Evolutionary conservation across 495 filamentous ascomycete genomes (phyloP), one percentile per base, ranked within the genome.

Genomic region (Podospora pseudocomata): DNA sequence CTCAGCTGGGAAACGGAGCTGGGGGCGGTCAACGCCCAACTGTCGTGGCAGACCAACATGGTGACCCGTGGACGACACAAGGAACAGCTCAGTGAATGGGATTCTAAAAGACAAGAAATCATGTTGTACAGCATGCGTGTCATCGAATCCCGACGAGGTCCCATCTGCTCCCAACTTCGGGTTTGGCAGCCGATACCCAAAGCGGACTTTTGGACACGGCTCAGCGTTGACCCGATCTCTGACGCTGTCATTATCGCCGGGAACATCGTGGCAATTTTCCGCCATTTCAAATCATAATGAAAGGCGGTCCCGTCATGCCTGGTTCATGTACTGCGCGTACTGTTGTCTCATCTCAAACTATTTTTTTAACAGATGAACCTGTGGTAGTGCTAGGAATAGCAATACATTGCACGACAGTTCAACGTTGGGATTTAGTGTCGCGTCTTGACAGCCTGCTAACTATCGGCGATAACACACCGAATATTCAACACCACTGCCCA

Each of bases 41-140:
- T 27, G 62, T 54, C 62, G 62, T 64, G 62, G 62, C 62, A 64
- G 44, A 39, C 32, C n/a, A 4, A 15, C 20, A 58, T 26, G 18
- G 18, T 58, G 23, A 58, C 23, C 55, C n/a, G 55, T 58, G 55
- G 55, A 58, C n/a, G n/a, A 13, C 11, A 15, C 55, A 9, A 49
- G 39, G 55, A 58, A 58, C 55, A 26, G 11, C 55, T 7, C 55
- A 26, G 23, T 26, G 18, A n/a, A 58, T 9, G 39, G 7, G 15
- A 49, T 49, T 49, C 13, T 49, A 13, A 13, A 13, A 13, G 15
- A 11, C 34, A 13, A 11, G 39, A 49, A 49, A 49, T 49, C 0
- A 49, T 49, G 39, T 49, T 11, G 39, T 13, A 49, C 39, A 49
- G 7, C 39, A 49, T 49, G 39, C 15, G 13, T 49, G 15, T 49